Evolutionary conservation across 768 basidiomycete genomes (phyloP).

Genomic region (Russula virescens): DNA sequence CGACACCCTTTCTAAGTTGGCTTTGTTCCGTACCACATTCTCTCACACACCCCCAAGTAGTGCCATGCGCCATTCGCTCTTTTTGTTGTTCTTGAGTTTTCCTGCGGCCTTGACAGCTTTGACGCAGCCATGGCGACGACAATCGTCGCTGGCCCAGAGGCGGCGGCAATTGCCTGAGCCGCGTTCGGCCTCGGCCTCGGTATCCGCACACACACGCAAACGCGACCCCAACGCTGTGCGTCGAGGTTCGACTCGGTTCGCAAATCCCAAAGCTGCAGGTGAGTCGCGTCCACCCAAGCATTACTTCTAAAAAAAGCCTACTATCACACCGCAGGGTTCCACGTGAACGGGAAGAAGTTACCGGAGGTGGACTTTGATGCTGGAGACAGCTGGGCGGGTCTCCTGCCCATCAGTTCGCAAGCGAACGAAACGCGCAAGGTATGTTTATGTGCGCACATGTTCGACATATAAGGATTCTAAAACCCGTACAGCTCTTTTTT

Average conservation of each 20-base stretch:
- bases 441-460: not conserved
- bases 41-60: not conserved
- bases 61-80: not conserved
- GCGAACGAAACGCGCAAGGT: conserved; percentile 22
- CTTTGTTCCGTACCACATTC: not conserved
- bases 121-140: not conserved
- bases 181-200: not conserved
- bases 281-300: not conserved
- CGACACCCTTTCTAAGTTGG: not conserved
- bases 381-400: conserved; percentile 23
- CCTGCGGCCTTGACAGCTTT: not conserved
- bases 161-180: not conserved
- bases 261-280: conserved; percentile 8
- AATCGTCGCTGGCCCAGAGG: not conserved
- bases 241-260: not conserved
- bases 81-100: conserved; percentile 3
- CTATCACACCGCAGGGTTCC: conserved; percentile 5
- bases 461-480: not conserved
- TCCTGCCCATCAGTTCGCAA: conserved; percentile 21
- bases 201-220: not conserved
- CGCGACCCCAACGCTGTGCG: not conserved
- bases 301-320: not conserved
- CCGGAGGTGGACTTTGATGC: conserved; percentile 23
- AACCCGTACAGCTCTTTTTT: conserved; percentile 18
- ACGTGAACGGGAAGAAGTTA: conserved; percentile 15